These are phyloP conservation scores for Phylloporus sp. DNA, from an alignment of 768 basidiomycete species.

Conservation along the genomic window DNA sequence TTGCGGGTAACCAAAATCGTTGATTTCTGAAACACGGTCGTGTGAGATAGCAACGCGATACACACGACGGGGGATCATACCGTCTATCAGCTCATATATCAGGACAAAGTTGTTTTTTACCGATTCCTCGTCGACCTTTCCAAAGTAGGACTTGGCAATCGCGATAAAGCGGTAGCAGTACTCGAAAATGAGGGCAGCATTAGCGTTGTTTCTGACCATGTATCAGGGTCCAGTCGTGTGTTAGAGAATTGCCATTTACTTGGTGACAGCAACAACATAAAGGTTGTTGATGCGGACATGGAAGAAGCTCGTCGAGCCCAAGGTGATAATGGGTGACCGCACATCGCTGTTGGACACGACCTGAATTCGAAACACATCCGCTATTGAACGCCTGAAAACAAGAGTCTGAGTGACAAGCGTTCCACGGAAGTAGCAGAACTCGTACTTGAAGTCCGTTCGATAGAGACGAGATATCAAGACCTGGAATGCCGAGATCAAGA, in stretches of 20 bases:
- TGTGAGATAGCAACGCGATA: slow-evolving; percentile 4
- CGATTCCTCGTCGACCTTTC: slow-evolving; percentile 95
- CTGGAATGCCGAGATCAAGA: slow-evolving; percentile 36
- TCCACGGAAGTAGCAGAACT: slow-evolving; percentile 20
- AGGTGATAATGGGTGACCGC: slow-evolving; percentile 93
- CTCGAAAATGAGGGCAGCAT: slow-evolving; percentile 97
- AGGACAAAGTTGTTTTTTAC: slow-evolving; percentile 99
- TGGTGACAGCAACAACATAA: slow-evolving; percentile 93
- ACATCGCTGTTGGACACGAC: slow-evolving; percentile 98
- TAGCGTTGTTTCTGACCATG: slow-evolving; percentile 78
- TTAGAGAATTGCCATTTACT: slow-evolving; percentile 48
- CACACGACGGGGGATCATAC: slow-evolving; percentile 40
- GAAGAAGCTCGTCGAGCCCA: slow-evolving; percentile 98
- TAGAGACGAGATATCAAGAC: slow-evolving; percentile 96
- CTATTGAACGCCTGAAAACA: slow-evolving; percentile 77
- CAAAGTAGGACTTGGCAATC: slow-evolving; percentile 94
- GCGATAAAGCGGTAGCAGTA: slow-evolving; percentile 95
- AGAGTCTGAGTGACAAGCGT: slow-evolving; percentile 1
- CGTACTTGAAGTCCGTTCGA: slow-evolving; percentile 93
- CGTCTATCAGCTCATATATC: slow-evolving; percentile 97
- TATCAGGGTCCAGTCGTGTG: neutral
- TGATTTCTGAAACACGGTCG: slow-evolving; percentile 65
- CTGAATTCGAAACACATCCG: slow-evolving; percentile 98
- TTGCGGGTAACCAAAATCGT: slow-evolving; percentile 98
- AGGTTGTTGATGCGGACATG: slow-evolving; percentile 95